phyloP scores from a whole-genome alignment of 2,329 filamentous ascomycete genomes.

The Botrytis paeoniae region DNA sequence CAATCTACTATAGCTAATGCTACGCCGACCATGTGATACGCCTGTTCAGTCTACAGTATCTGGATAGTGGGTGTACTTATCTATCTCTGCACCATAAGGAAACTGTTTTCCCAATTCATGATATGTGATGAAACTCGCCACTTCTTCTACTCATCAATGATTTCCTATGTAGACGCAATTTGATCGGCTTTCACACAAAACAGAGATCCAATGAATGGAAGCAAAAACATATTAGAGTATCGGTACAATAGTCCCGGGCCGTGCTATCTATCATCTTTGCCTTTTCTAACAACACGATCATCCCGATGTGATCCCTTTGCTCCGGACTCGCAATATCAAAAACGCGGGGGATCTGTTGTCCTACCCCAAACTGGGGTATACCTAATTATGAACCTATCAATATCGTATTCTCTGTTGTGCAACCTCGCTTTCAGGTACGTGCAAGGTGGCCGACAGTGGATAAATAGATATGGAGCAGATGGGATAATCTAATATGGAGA shows the following conservation, averaged over 20 bases:
- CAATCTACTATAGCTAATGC: background rate
- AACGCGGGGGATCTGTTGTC: constrained; percentile 1
- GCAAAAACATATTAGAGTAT: background rate
- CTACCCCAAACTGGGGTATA: background rate
- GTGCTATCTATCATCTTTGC: background rate
- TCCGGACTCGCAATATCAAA: background rate
- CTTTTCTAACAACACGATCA: background rate
- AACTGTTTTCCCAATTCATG: background rate
- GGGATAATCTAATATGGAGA: background rate
- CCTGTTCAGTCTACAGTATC: background rate
- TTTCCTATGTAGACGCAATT: background rate
- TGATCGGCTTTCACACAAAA: background rate
- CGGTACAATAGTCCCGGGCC: background rate
- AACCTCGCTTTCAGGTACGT: background rate
- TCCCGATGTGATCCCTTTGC: background rate
- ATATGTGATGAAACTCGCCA: background rate
- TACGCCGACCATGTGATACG: background rate
- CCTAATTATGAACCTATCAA: background rate
- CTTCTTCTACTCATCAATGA: background rate
- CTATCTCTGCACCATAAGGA: no score
- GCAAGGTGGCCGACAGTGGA: background rate
- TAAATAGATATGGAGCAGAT: background rate
- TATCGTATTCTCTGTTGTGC: background rate
- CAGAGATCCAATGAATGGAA: background rate
- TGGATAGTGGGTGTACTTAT: no score